These are phyloP conservation scores for Acer negundo DNA, from an alignment of 345 rosid species.

Conservation along the genomic window DNA sequence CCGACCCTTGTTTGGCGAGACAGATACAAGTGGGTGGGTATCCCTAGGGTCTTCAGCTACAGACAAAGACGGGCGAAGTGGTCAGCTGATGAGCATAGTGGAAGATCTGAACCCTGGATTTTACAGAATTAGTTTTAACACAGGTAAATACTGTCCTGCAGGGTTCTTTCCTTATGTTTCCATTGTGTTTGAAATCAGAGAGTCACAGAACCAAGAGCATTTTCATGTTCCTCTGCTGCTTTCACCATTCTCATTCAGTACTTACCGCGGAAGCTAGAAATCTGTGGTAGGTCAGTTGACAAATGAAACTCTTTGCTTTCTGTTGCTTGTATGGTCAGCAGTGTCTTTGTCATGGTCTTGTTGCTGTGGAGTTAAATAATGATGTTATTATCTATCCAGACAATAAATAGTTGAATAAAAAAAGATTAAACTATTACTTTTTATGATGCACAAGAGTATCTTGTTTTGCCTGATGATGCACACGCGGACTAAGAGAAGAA, in stretches of 20 bases:
- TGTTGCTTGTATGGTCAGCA: neutral
- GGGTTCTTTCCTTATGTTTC: constrained; percentile 89
- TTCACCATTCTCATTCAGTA: constrained; percentile 84
- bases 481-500: neutral
- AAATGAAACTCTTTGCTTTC: neutral
- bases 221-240: constrained; percentile 90
- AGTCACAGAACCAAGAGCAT: constrained; percentile 73
- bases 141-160: constrained; percentile 62
- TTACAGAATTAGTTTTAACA: constrained; percentile 85
- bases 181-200: constrained; percentile 66
- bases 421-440: neutral
- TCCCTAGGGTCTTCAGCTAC: constrained; percentile 67
- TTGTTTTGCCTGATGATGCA: neutral
- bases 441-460: neutral
- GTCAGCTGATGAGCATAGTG: constrained; percentile 65
- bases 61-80: constrained; percentile 81
- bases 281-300: constrained; percentile 9
- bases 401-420: neutral
- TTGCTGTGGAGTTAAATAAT: neutral
- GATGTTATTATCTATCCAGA: neutral
- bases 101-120: constrained; percentile 72
- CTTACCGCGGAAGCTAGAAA: constrained; percentile 83
- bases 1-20: constrained; percentile 44
- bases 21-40: constrained; percentile 51
- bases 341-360: neutral